Conservation (phyloP, 179 eudicot species). For the Dionaea muscipula region DNA sequence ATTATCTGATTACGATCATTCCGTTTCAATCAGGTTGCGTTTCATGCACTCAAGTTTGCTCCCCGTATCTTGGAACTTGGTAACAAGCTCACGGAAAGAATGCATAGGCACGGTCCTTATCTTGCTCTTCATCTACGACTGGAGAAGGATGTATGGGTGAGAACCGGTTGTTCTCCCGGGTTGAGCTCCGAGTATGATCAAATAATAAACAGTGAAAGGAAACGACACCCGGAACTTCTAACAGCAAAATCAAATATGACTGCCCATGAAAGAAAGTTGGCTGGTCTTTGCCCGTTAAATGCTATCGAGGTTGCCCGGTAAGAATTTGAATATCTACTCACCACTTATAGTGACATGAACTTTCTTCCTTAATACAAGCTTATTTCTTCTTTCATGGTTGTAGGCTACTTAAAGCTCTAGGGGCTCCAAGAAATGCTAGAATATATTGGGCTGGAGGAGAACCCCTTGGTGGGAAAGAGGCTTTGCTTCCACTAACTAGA, state of each 20-base stretch:
- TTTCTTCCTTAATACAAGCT: neutral
- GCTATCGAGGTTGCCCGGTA: slow-evolving; percentile 78
- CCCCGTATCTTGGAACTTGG: slow-evolving; percentile 65
- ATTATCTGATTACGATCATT: too few species aligned
- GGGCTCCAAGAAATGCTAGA: slow-evolving; percentile 61
- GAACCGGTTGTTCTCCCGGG: slow-evolving; percentile 94
- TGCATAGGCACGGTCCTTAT: slow-evolving; percentile 74
- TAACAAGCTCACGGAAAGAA: slow-evolving; percentile 65
- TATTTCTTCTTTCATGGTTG: slow-evolving; percentile 6
- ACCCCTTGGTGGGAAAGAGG: slow-evolving; percentile 79
- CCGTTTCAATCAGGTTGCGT: slow-evolving; percentile 54
- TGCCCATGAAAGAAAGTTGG: slow-evolving; percentile 70
- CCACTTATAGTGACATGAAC: neutral
- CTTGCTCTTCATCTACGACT: slow-evolving; percentile 80
- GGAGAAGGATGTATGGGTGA: slow-evolving; percentile 96
- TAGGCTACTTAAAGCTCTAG: slow-evolving; percentile 82
- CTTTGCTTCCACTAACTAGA: slow-evolving; percentile 47
- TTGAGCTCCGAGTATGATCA: slow-evolving; percentile 54
- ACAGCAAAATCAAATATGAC: slow-evolving; percentile 87
- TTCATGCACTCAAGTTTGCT: slow-evolving; percentile 75
- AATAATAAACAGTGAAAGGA: slow-evolving; percentile 52
- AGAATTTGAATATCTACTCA: slow-evolving; percentile 6
- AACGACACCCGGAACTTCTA: slow-evolving; percentile 61
- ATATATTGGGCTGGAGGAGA: slow-evolving; percentile 92
- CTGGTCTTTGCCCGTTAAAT: slow-evolving; percentile 90